Conservation (phyloP, 106 monocot genomes). For the Alisma plantagoaquatica region DNA sequence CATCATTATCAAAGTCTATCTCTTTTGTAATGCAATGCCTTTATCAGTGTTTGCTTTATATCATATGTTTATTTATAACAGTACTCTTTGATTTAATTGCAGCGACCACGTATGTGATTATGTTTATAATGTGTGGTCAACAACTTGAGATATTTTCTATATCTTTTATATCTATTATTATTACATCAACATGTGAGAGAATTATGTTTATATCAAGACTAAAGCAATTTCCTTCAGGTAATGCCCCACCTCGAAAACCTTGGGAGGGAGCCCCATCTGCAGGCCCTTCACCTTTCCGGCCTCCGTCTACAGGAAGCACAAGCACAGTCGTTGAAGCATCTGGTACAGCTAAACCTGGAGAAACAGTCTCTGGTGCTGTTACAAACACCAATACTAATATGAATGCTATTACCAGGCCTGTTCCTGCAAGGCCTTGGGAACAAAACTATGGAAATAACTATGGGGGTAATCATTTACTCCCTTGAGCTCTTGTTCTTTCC, state of each 20-base stretch:
- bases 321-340: conserved; percentile 87
- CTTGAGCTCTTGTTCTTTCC: neutral
- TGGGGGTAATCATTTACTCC: conserved; percentile 38
- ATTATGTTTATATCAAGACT: too few relatives aligned
- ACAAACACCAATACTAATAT: conserved; percentile 13
- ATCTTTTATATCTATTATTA: too few relatives aligned
- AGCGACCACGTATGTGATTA: too few relatives aligned
- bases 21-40: too few relatives aligned
- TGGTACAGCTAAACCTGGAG: conserved; percentile 88
- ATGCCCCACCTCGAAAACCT: conserved; percentile 59
- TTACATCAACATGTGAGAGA: too few relatives aligned
- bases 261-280: conserved; percentile 63
- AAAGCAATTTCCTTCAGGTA: conserved; percentile 45
- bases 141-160: too few relatives aligned
- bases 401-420: conserved; percentile 40
- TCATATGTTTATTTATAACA: too few relatives aligned
- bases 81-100: too few relatives aligned
- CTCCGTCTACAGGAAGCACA: conserved; percentile 76
- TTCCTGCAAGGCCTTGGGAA: conserved; percentile 92
- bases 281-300: conserved; percentile 72
- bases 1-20: too few relatives aligned
- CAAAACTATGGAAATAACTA: conserved; percentile 60
- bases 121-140: too few relatives aligned
- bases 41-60: too few relatives aligned
- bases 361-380: conserved; percentile 41